Conservation (phyloP, 2,329 filamentous ascomycete genomes). For the Didymella arachidicola region DNA sequence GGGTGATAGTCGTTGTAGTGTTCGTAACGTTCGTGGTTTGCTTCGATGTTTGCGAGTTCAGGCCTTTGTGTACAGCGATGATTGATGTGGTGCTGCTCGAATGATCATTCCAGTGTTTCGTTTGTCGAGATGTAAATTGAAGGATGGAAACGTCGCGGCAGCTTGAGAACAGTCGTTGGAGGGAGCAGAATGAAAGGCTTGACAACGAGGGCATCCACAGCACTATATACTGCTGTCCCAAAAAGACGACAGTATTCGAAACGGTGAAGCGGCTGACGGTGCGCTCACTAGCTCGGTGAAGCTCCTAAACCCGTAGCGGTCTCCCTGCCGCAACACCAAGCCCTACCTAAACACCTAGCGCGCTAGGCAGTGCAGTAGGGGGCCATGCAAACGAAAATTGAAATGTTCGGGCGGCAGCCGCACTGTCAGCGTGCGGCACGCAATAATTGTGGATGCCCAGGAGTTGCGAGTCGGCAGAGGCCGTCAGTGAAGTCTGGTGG, state of each 20-base stretch:
- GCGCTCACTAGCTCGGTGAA: constrained; percentile 30
- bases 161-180: constrained; percentile 14
- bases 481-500: constrained; percentile 12
- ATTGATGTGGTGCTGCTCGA: constrained; percentile 24
- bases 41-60: constrained; percentile 1
- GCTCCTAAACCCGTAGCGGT: constrained; percentile 29
- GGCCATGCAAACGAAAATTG: constrained; percentile 23
- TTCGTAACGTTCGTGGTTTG: neutral
- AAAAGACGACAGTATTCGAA: constrained; percentile 29
- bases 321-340: constrained; percentile 34
- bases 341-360: constrained; percentile 20
- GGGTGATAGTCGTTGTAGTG: neutral
- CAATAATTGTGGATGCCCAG: constrained; percentile 19
- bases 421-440: constrained; percentile 14
- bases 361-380: constrained; percentile 23
- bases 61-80: constrained; percentile 17
- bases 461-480: constrained; percentile 12
- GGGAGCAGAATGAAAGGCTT: constrained; percentile 31
- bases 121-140: constrained; percentile 13
- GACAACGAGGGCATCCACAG: constrained; percentile 25
- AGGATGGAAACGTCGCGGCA: constrained; percentile 18
- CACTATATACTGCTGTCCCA: constrained; percentile 35
- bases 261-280: constrained; percentile 40
- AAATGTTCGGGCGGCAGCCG: constrained; percentile 15
- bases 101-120: constrained; percentile 24